A percentile compares a stretch with the other conserved stretches of the same genome.
These are phyloP conservation scores for Dalbergia cochinchinensis DNA, from an alignment of 306 rosid genomes.

Conservation along the genomic window DNA sequence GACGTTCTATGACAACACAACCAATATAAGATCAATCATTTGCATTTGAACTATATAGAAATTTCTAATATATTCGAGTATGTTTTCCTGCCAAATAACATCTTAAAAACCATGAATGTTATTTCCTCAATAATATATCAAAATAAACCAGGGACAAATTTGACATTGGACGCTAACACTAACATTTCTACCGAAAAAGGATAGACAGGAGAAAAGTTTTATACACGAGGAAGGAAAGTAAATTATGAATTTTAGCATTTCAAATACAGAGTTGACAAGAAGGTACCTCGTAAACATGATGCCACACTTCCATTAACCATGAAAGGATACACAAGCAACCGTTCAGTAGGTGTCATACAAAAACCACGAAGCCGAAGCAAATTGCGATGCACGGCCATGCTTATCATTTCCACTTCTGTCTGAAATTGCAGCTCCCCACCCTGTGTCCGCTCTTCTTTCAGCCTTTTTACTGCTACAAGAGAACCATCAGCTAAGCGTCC, in stretches of 20 bases:
- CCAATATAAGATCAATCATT: constrained; percentile 35
- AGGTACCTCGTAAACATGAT: constrained; percentile 89
- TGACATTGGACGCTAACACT: neutral
- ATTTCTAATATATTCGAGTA: neutral
- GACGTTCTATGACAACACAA: constrained; percentile 64
- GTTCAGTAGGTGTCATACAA: constrained; percentile 98
- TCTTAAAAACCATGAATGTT: constrained; percentile 1
- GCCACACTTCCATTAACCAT: constrained; percentile 98
- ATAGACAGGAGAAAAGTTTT: neutral
- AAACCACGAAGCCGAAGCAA: constrained; percentile 90
- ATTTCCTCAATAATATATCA: neutral
- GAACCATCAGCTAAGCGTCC: constrained; percentile 94
- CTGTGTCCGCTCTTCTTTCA: constrained; percentile 88
- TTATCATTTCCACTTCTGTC: constrained; percentile 96
- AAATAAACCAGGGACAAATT: constrained; percentile 3
- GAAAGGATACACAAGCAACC: constrained; percentile 91
- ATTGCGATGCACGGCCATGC: constrained; percentile 98
- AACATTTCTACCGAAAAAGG: constrained; percentile 14
- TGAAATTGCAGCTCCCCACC: constrained; percentile 96
- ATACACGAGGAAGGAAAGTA: constrained; percentile 15
- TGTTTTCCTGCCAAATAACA: constrained; percentile 5
- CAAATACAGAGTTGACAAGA: constrained; percentile 21
- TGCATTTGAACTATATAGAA: constrained; percentile 33
- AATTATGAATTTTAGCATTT: constrained; percentile 34
- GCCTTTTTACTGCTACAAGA: constrained; percentile 94